phyloP scores from a whole-genome alignment of 1,284 basidiomycete genomes.

The Sphaerobolus stellatus region DNA sequence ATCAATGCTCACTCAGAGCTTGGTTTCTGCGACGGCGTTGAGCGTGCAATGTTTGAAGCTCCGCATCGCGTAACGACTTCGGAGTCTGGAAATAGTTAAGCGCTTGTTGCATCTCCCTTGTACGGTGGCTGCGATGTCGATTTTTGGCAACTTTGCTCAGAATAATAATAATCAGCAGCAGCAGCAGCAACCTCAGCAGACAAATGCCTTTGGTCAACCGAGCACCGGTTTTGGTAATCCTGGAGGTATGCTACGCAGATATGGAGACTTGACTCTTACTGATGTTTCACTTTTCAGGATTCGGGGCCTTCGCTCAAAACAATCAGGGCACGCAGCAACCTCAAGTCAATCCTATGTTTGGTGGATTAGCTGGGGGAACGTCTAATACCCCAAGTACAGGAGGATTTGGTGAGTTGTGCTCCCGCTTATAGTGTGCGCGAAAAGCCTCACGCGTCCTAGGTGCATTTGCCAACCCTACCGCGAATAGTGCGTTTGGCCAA shows the following conservation, averaged over 20 bases:
- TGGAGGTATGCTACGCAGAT: not conserved
- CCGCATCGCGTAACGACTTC: too few species aligned
- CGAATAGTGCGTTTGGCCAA: not conserved
- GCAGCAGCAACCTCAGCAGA: not conserved
- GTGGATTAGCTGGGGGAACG: not conserved
- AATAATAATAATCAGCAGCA: not conserved
- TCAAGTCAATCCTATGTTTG: constrained; percentile 1
- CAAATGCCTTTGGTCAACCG: not conserved
- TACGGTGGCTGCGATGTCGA: too few species aligned
- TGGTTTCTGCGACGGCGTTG: too few species aligned
- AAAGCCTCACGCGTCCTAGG: not conserved
- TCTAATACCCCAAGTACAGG: not conserved
- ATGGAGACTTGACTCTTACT: not conserved
- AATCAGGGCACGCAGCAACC: not conserved
- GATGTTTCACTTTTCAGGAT: not conserved
- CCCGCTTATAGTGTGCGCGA: not conserved
- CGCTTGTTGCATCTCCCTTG: too few species aligned
- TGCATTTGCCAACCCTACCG: not conserved
- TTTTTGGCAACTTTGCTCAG: not conserved
- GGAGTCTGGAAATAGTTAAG: too few species aligned
- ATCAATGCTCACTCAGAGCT: too few species aligned
- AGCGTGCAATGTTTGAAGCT: too few species aligned
- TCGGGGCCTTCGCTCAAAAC: not conserved
- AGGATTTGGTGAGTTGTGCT: not conserved
- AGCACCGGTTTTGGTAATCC: not conserved